Percentiles rank a stretch among this genome's conserved stretches.
These are phyloP conservation scores for Hawksworthiomyces lignivorus DNA, from an alignment of 2,329 filamentous ascomycete species.

Conservation along the genomic window DNA sequence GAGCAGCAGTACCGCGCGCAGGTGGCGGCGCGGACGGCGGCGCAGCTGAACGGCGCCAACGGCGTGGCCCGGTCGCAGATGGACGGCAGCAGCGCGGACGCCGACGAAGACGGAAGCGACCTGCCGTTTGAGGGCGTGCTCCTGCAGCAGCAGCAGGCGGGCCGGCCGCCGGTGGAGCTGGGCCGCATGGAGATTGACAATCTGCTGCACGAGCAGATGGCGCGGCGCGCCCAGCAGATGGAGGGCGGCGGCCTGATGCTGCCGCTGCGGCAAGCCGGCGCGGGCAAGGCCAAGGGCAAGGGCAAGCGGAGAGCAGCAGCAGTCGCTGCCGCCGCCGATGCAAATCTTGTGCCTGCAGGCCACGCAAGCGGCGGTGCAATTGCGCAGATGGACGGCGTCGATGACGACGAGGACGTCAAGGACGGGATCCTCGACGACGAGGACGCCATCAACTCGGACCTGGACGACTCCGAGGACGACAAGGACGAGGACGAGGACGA, in stretches of 20 bases:
- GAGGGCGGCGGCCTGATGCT: constrained; percentile 72
- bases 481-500: constrained; percentile 78
- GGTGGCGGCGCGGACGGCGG: constrained; percentile 24
- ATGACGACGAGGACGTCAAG: constrained; percentile 55
- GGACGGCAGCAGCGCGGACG: constrained; percentile 62
- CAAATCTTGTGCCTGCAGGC: too few species aligned
- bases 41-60: constrained; percentile 35
- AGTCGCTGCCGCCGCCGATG: neutral
- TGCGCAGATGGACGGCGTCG: constrained; percentile 50
- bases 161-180: constrained; percentile 46
- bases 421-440: constrained; percentile 64
- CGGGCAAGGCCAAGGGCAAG: constrained; percentile 22
- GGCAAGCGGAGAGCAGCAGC: constrained; percentile 9
- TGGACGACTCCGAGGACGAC: constrained; percentile 89
- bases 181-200: constrained; percentile 58
- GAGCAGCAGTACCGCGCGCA: constrained; percentile 28
- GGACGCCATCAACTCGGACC: constrained; percentile 96
- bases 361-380: too few species aligned
- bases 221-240: constrained; percentile 57
- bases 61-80: constrained; percentile 50
- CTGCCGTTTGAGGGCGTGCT: constrained; percentile 57
- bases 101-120: constrained; percentile 63
- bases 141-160: constrained; percentile 46
- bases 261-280: constrained; percentile 51
- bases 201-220: constrained; percentile 61